Base-by-base conservation (phyloP, 2,329 filamentous ascomycete species). In the Colletotrichum cordylinicola region DNA sequence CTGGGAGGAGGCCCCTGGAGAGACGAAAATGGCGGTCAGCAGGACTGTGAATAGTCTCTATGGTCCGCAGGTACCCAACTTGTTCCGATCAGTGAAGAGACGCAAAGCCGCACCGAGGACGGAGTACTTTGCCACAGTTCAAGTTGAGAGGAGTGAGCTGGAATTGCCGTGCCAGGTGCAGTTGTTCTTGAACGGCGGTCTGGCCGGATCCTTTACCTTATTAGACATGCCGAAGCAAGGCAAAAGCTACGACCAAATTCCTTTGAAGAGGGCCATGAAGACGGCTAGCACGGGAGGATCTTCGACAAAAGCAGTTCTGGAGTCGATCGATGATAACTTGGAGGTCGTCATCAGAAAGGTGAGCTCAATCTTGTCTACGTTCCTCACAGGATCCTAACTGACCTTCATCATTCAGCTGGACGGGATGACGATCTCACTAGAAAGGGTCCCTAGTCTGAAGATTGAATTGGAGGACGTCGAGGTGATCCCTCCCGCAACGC, bases 11-110 rank as follows among this genome's bases (percentile, higher is more conserved):
- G 88, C 88, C 4, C 84, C 90, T 2, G 87, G 91, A 74, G 87
- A 92, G 78, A 82, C 95, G 60, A 89, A 91, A 48, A 88, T 91
- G 1, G 89, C 92, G 8, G 89, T 94, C 15, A 87, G 90, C 73
- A 87, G 84, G 1, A 89, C 92, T 6, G 89, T 94, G 15, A 87
- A 91, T 73, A 87, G 83, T 1, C 82, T 96, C 5, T 89, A 89
- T 78, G 82, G 75, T 7, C 75, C 75, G 12, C 68, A 13, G 24
- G 29, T 69, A 10, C 43, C 33, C n/a, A 82, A 2, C 4, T 61
- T 39, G 27, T 24, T 4, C 39, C 39, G 37, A 66, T 6, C 16
- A 64, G 37, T 13, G 27, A 72, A 31, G 60, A 61, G 27, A 21
- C 68, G 58, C 13, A 69, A 65, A 31, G 65, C 48, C 10, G 55